phyloP scores from a whole-genome alignment of 2,329 filamentous ascomycete species.

The Gliomastix tumulicola region DNA sequence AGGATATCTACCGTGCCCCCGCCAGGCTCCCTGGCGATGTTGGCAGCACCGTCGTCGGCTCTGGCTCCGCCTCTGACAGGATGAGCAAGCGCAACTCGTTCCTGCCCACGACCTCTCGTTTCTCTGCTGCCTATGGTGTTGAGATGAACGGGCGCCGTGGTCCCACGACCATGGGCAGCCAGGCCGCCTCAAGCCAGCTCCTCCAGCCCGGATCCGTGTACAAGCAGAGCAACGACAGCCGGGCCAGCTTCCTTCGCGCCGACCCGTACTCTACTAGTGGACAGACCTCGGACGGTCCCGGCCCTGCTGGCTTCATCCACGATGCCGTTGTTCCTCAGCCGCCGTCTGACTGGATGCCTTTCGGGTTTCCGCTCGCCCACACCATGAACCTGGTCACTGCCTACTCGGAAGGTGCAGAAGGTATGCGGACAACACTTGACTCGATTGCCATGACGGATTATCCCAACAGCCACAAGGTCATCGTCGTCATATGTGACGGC shows the following conservation, averaged over 20 bases:
- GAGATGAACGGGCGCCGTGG: slow-evolving; percentile 50
- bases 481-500: slow-evolving; percentile 94
- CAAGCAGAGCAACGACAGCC: slow-evolving; percentile 55
- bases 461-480: slow-evolving; percentile 97
- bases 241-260: slow-evolving; percentile 57
- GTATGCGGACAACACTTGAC: slow-evolving; percentile 87
- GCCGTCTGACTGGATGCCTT: slow-evolving; percentile 94
- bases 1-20: slow-evolving; percentile 93
- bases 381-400: slow-evolving; percentile 91
- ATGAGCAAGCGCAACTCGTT: slow-evolving; percentile 80
- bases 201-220: slow-evolving; percentile 69
- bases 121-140: slow-evolving; percentile 81
- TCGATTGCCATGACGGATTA: slow-evolving; percentile 98
- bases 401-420: slow-evolving; percentile 92
- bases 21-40: slow-evolving; percentile 72
- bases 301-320: slow-evolving; percentile 91
- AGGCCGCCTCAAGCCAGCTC: slow-evolving; percentile 67
- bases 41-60: slow-evolving; percentile 54
- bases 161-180: slow-evolving; percentile 94
- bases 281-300: slow-evolving; percentile 59
- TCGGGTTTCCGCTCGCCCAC: slow-evolving; percentile 90
- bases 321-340: slow-evolving; percentile 94
- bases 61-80: slow-evolving; percentile 57
- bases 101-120: slow-evolving; percentile 87
- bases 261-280: slow-evolving; percentile 49